Evolutionary conservation across 1,284 basidiomycete genomes (phyloP).

Genomic region (Porogramme epimiltina): DNA sequence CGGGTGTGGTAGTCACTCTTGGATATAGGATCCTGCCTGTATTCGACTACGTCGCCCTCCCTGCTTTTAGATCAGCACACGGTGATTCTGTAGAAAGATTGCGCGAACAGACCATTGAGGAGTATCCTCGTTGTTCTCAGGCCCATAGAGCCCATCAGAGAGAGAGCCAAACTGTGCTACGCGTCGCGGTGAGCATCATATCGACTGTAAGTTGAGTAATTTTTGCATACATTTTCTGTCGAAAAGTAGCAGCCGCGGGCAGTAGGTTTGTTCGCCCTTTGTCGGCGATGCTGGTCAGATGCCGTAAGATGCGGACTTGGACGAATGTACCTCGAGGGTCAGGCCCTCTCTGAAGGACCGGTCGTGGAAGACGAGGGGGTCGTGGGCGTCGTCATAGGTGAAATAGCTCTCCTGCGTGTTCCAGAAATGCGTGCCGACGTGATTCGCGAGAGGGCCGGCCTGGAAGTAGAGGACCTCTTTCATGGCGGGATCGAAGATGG

Average conservation of each 20-base stretch:
- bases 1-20: slow-evolving; percentile 57
- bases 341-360: slow-evolving; percentile 67
- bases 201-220: background rate
- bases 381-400: slow-evolving; percentile 47
- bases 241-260: slow-evolving; percentile 64
- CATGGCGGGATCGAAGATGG: slow-evolving; percentile 41
- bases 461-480: slow-evolving; percentile 79
- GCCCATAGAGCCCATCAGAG: slow-evolving; percentile 42
- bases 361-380: slow-evolving; percentile 49
- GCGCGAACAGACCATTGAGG: slow-evolving; percentile 18
- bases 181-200: background rate
- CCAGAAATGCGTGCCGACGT: slow-evolving; percentile 78
- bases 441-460: slow-evolving; percentile 67
- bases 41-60: slow-evolving; percentile 51
- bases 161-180: slow-evolving; percentile 69
- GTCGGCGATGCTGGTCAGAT: slow-evolving; percentile 1
- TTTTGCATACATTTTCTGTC: slow-evolving; percentile 61
- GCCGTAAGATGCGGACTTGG: background rate
- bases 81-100: slow-evolving; percentile 27
- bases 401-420: slow-evolving; percentile 77
- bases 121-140: slow-evolving; percentile 27
- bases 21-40: slow-evolving; percentile 53
- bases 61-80: slow-evolving; percentile 34
- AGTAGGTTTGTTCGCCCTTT: slow-evolving; percentile 59
- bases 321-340: slow-evolving; percentile 38